A percentile compares a stretch with the other conserved stretches of the same genome.
Conservation (phyloP, 2,329 filamentous ascomycete genomes). For the Thelonectria discophora region DNA sequence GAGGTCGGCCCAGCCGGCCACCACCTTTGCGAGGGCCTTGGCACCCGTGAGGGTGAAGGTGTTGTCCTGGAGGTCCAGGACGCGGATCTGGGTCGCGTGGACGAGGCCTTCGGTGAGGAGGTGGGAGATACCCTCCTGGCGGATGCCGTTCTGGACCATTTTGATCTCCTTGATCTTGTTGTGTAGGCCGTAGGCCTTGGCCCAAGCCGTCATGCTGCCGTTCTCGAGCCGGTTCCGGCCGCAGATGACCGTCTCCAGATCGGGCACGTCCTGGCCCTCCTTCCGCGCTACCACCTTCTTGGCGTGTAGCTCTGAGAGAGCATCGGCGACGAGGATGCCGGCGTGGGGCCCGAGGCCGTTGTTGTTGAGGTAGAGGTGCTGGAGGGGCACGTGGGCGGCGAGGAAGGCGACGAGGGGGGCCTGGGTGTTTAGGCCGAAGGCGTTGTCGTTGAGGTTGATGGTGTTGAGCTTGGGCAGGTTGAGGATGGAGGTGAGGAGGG, state of each 20-base stretch:
- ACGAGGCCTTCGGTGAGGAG: slow-evolving; percentile 82
- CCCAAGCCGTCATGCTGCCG: slow-evolving; percentile 96
- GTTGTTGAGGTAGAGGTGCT: slow-evolving; percentile 97
- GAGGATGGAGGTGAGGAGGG: slow-evolving; percentile 85
- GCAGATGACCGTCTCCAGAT: slow-evolving; percentile 96
- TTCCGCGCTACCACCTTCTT: slow-evolving; percentile 84
- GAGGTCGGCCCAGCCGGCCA: slow-evolving; percentile 77
- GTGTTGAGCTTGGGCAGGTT: slow-evolving; percentile 88
- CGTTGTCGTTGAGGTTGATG: slow-evolving; percentile 96
- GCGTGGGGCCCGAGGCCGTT: slow-evolving; percentile 95
- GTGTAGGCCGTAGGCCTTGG: slow-evolving; percentile 84
- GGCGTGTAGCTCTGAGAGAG: slow-evolving; percentile 81
- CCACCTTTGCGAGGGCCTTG: slow-evolving; percentile 77
- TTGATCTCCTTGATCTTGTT: slow-evolving; percentile 84
- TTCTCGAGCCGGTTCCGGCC: slow-evolving; percentile 96
- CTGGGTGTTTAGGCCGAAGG: slow-evolving; percentile 94
- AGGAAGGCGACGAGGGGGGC: slow-evolving; percentile 94
- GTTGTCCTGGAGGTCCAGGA: slow-evolving; percentile 95
- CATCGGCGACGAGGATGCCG: slow-evolving; percentile 87
- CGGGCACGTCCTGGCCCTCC: slow-evolving; percentile 74
- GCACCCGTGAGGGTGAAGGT: slow-evolving; percentile 89
- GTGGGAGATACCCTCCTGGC: slow-evolving; percentile 88
- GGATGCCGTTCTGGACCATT: slow-evolving; percentile 98
- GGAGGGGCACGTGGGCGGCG: slow-evolving; percentile 84
- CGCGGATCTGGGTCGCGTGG: slow-evolving; percentile 72